These are phyloP conservation scores for Haplosporangium sp. DNA, from an alignment of 371 early-diverging fungal genomes.

Conservation along the genomic window DNA sequence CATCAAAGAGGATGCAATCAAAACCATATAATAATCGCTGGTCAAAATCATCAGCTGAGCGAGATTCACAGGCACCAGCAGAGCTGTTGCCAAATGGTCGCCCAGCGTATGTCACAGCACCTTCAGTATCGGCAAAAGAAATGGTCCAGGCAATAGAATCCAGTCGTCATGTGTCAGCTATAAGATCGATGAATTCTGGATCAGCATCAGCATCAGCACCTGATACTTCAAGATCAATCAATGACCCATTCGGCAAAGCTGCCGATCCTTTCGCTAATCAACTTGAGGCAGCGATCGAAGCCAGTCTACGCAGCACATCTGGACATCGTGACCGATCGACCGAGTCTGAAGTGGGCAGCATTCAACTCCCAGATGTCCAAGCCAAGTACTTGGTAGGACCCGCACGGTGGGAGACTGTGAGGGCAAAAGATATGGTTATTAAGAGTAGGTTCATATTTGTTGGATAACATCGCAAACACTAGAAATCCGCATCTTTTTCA, in stretches of 20 bases:
- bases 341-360: neutral
- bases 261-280: slow-evolving; percentile 45
- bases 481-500: too few species aligned
- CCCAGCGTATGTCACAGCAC: slow-evolving; percentile 33
- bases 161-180: slow-evolving; percentile 12
- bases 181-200: slow-evolving; percentile 1
- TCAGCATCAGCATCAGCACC: neutral
- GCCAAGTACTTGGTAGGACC: slow-evolving; percentile 37
- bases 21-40: neutral
- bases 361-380: slow-evolving; percentile 38
- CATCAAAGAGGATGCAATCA: neutral
- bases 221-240: neutral
- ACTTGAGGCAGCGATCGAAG: slow-evolving; percentile 41
- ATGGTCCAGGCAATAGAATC: slow-evolving; percentile 53
- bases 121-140: slow-evolving; percentile 37
- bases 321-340: neutral
- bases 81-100: neutral
- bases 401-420: slow-evolving; percentile 47
- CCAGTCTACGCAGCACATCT: slow-evolving; percentile 10
- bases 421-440: slow-evolving; percentile 36
- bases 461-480: neutral
- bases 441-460: slow-evolving; percentile 26
- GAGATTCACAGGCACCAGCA: neutral
- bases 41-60: neutral
- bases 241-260: slow-evolving; percentile 29